A percentile compares a stretch with the other conserved stretches of the same genome.
phyloP scores from a whole-genome alignment of 75 land plant genomes.

The Picea glauca region DNA sequence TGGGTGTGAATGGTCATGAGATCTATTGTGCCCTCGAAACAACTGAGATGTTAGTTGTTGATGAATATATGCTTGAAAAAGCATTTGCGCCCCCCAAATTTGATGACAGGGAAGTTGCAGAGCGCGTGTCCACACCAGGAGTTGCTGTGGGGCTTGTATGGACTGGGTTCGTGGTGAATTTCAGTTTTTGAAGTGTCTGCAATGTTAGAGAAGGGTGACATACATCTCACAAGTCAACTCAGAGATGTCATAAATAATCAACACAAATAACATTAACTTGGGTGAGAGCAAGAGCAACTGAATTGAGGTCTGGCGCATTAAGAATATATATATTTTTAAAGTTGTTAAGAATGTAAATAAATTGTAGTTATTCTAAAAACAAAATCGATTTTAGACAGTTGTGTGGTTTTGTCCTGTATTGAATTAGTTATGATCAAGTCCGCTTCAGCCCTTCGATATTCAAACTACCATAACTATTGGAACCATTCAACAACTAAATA shows the following conservation, averaged over 20 bases:
- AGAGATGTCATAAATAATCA: conserved; percentile 99
- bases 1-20: conserved; percentile 66
- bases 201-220: conserved; percentile 89
- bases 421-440: no score
- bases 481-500: no score
- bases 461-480: no score
- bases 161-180: conserved; percentile 93
- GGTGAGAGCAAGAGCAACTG: no score
- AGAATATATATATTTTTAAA: no score
- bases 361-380: no score
- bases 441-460: no score
- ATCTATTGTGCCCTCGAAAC: conserved; percentile 45
- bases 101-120: conserved; percentile 92
- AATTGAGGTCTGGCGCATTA: no score
- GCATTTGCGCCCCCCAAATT: conserved; percentile 94
- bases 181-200: conserved; percentile 90
- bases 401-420: no score
- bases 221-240: conserved; percentile 96
- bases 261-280: conserved; percentile 98
- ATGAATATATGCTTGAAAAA: conserved; percentile 85
- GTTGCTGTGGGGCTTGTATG: conserved; percentile 95
- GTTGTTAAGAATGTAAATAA: no score
- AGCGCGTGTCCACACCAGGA: conserved; percentile 84
- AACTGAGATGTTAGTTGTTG: conserved; percentile 56
- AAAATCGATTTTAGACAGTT: no score